These are phyloP conservation scores for Filobasidium uniguttulatum DNA, from an alignment of 1,284 basidiomycete species.

Conservation along the genomic window DNA sequence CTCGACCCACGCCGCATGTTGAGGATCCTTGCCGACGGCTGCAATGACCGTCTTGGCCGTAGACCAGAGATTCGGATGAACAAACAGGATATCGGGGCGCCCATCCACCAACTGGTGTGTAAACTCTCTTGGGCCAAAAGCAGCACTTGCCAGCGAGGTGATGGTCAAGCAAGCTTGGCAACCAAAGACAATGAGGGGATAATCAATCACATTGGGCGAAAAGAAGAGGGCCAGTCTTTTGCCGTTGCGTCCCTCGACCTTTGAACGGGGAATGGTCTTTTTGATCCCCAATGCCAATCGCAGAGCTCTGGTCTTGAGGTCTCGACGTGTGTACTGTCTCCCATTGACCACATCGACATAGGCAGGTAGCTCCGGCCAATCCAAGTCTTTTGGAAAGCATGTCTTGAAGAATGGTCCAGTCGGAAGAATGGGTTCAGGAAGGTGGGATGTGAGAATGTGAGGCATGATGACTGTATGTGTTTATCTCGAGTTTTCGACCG, in stretches of 20 bases:
- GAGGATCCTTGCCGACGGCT: not conserved
- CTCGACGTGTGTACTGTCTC: conserved; percentile 1
- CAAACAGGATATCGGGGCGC: conserved; percentile 44
- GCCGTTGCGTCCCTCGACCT: too few relatives aligned
- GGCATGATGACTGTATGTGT: too few relatives aligned
- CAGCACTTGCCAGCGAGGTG: conserved; percentile 30
- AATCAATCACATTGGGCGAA: conserved; percentile 47
- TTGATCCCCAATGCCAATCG: conserved; percentile 8
- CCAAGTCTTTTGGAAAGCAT: not conserved
- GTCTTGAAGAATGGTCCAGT: too few relatives aligned
- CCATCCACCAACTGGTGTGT: conserved; percentile 41
- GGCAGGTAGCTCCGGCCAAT: conserved; percentile 3
- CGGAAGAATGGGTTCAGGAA: not conserved
- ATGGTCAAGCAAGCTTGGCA: conserved; percentile 30
- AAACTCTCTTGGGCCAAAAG: conserved; percentile 30
- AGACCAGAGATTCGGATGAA: conserved; percentile 35
- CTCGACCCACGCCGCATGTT: not conserved
- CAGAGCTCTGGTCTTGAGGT: conserved; percentile 9
- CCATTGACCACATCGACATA: conserved; percentile 10
- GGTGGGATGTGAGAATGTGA: too few relatives aligned
- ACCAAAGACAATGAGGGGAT: conserved; percentile 50
- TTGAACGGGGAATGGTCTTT: not conserved
- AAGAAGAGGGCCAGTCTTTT: conserved; percentile 18
- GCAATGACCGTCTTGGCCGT: not conserved
- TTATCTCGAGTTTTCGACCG: too few relatives aligned